Conservation (phyloP, 768 basidiomycete genomes). For the Vararia minispora region DNA sequence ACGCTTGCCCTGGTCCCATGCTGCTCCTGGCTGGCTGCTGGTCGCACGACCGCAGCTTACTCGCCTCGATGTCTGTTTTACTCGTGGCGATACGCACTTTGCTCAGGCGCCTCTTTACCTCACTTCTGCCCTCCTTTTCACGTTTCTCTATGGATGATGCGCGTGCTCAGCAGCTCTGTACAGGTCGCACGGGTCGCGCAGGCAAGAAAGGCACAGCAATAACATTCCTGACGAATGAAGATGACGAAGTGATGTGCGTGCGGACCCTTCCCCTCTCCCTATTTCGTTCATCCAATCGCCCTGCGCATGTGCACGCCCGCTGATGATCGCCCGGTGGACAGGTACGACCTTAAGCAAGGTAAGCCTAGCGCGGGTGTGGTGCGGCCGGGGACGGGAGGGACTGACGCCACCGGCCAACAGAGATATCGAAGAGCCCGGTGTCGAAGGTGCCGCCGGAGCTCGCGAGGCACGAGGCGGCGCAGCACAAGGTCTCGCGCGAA, state of each 20-base stretch:
- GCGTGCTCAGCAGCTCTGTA: neutral
- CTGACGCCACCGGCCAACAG: slow-evolving; percentile 26
- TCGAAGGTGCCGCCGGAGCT: slow-evolving; percentile 83
- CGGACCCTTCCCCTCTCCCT: slow-evolving; percentile 8
- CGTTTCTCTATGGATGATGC: too few species aligned
- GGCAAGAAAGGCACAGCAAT: slow-evolving; percentile 91
- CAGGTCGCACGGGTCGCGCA: slow-evolving; percentile 94
- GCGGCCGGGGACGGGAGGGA: neutral
- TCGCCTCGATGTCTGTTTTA: neutral
- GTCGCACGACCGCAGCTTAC: neutral
- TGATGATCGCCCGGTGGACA: slow-evolving; percentile 19
- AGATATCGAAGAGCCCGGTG: slow-evolving; percentile 90
- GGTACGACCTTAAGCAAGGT: slow-evolving; percentile 96
- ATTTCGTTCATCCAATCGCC: neutral
- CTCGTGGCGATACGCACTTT: slow-evolving; percentile 5
- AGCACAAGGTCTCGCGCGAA: slow-evolving; percentile 82
- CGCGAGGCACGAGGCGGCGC: slow-evolving; percentile 85
- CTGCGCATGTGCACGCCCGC: neutral
- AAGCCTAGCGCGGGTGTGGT: too few species aligned
- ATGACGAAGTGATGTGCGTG: slow-evolving; percentile 92
- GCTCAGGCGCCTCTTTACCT: neutral
- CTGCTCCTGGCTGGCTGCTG: neutral
- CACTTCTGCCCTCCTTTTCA: too few species aligned
- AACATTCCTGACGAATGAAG: slow-evolving; percentile 93
- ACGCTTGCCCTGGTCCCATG: too few species aligned